phyloP scores from a whole-genome alignment of 805 yeast species.

The Candida namnaoensis region DNA sequence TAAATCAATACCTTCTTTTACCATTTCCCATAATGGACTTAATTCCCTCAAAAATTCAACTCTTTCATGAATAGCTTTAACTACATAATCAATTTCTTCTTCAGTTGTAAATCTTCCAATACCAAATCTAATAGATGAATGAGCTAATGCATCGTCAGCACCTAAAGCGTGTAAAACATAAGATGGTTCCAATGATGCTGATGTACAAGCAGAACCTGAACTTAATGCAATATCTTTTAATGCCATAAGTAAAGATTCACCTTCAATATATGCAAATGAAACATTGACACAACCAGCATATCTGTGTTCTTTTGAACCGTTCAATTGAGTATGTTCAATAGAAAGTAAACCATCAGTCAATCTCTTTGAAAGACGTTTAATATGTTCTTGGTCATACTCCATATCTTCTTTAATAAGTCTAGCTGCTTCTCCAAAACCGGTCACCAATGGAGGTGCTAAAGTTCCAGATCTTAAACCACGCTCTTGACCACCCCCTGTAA shows the following conservation, averaged over 20 bases:
- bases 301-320: conserved; percentile 69
- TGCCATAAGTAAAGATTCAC: conserved; percentile 96
- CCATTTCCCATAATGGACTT: conserved; percentile 98
- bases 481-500: conserved; percentile 98
- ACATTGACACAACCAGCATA: conserved; percentile 95
- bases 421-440: conserved; percentile 97
- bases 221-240: conserved; percentile 92
- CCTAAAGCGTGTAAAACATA: conserved; percentile 95
- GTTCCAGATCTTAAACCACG: conserved; percentile 97
- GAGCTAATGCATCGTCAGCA: conserved; percentile 97
- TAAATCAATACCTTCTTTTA: conserved; percentile 94
- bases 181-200: conserved; percentile 96
- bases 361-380: conserved; percentile 61
- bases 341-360: conserved; percentile 64
- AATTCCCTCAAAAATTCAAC: conserved; percentile 87
- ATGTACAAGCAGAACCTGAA: conserved; percentile 97
- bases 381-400: conserved; percentile 66
- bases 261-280: conserved; percentile 96
- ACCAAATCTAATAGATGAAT: conserved; percentile 96
- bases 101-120: conserved; percentile 96
- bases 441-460: conserved; percentile 89
- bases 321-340: conserved; percentile 82
- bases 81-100: conserved; percentile 89
- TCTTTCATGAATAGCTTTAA: conserved; percentile 80
- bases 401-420: conserved; percentile 69